A percentile compares a stretch with the other conserved stretches of the same genome.
Evolutionary conservation across 2,329 filamentous ascomycete genomes (phyloP).

Genomic region (Phyllosticta citrichinensis): DNA sequence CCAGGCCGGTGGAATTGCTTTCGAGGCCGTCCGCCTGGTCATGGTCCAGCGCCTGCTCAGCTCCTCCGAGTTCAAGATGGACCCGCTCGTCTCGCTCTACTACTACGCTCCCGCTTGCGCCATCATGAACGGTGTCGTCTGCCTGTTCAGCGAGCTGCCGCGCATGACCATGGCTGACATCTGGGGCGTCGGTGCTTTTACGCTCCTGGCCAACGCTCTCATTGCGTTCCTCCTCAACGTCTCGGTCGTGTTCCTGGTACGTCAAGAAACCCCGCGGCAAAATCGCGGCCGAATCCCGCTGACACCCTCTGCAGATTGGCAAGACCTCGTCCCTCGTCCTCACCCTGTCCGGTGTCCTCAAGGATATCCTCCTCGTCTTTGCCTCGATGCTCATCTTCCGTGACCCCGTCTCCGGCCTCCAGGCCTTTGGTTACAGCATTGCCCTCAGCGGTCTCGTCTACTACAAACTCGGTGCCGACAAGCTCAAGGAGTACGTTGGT

Average conservation of each 20-base stretch:
- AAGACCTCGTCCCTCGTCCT: slow-evolving; percentile 80
- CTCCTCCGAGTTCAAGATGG: slow-evolving; percentile 84
- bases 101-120: slow-evolving; percentile 83
- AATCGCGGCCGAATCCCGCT: slow-evolving; percentile 1
- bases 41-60: slow-evolving; percentile 77
- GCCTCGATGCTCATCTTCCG: slow-evolving; percentile 76
- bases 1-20: slow-evolving; percentile 68
- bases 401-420: slow-evolving; percentile 61
- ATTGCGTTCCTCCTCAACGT: slow-evolving; percentile 76
- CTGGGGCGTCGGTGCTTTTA: slow-evolving; percentile 61
- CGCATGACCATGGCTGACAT: slow-evolving; percentile 59
- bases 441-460: slow-evolving; percentile 70
- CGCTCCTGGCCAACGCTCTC: slow-evolving; percentile 64
- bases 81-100: slow-evolving; percentile 78
- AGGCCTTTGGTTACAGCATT: slow-evolving; percentile 77
- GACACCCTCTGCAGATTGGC: slow-evolving; percentile 53
- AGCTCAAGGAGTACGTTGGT: slow-evolving; percentile 67
- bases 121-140: slow-evolving; percentile 66
- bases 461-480: slow-evolving; percentile 78
- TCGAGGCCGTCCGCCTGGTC: slow-evolving; percentile 73
- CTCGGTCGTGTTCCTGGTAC: slow-evolving; percentile 75
- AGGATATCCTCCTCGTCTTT: slow-evolving; percentile 73
- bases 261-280: slow-evolving; percentile 21
- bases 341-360: slow-evolving; percentile 78
- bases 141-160: slow-evolving; percentile 65